Base-by-base conservation (phyloP, 805 yeast species). In the Candida chauliodis region DNA sequence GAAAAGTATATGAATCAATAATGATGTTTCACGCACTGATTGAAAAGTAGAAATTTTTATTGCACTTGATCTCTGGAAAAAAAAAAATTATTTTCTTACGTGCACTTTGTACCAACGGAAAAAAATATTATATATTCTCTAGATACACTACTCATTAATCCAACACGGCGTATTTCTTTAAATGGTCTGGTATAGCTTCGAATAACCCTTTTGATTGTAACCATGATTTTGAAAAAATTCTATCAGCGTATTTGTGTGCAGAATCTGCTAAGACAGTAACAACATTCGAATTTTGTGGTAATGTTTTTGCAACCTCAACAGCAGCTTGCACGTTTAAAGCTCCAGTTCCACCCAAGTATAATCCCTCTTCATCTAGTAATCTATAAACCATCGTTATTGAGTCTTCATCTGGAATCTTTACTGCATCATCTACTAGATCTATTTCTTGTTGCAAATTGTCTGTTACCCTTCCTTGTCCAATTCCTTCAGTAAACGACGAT, bases 391-490 rank as follows among this genome's bases (percentile, higher is more conserved):
- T 90, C 30, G 70, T 79, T 49, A 90, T 88, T 10, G 93, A 75
- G 45, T 81, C 84, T 41, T 74, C 83, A 62, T 90, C 97, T 2
- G 89, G 77, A 37, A 90, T 78, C 47, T 76, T 73, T 34, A 85
- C 61, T 1, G 96, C 95, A 49, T 82, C 95, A 55, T 90, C 96
- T 25, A 87, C 71, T 22, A 81, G 58, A 7, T 72, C 81, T 20
- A 88, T 65, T 45, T 87, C 96, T 30, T 78, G 84, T 13, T 69
- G 70, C 59, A 90, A 71, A 59, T 90, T 90, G 46, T 76, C 83
- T 5, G 96, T 90, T 51, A 90, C 83, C 51, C 97, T 75, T 33
- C 96, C 96, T 63, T 90, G 97, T 20, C 97, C 97, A 63, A 90
- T 88, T 22, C 97, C 97, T 65, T 90, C 97, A 20, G 96, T 90